Evolutionary conservation across 164 flowering plant species (phyloP), one percentile per base, ranked within the genome.

Genomic region (Aristolochia californica): DNA sequence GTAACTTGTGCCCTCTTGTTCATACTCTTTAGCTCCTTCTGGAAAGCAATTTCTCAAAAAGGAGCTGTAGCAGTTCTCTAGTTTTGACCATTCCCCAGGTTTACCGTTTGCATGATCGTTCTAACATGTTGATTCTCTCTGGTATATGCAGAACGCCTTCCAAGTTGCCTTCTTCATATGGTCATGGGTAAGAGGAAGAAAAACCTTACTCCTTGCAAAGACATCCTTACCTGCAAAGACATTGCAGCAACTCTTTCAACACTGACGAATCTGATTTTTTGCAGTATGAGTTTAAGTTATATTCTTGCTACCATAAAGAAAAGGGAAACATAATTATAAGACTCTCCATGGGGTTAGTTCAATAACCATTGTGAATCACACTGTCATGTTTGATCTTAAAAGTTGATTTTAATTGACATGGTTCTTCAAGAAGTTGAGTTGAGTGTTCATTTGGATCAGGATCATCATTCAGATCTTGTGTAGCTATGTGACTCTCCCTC

Each of bases 401-500:
- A 12, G 1, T 48, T 18, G 1, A 18, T 44, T 57, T 18, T 16
- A 22, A 12, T 40, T 13, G 0, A 17, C 47, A 18, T 43, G 38
- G 17, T 40, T 11, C 24, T n/a, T 23, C 14, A 5, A 5, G 0
- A 16, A 17, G n/a, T 16, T 8, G 20, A 18, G 7, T n/a, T 48
- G 22, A 48, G 11, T 48, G 51, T 16, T 48, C 23, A 15, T 58
- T 53, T 60, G 51, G 49, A 48, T 22, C 77, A 83, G 89, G 75
- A 45, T 77, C 27, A 49, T 83, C 53, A 66, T 78, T 16, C 86
- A 81, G 60, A 59, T 81, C 40, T 72, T 81, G 1, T 83, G 89
- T 70, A 83, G 97, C 68, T 90, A 90, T 20, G 88, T 87, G 3
- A 90, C 95, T 55, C 83, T 90, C 25, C 97, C 97, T 26, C 85